Evolutionary conservation across 192 early-diverging fungal species (phyloP).

Genomic region (Tieghemiomyces parasiticus): DNA sequence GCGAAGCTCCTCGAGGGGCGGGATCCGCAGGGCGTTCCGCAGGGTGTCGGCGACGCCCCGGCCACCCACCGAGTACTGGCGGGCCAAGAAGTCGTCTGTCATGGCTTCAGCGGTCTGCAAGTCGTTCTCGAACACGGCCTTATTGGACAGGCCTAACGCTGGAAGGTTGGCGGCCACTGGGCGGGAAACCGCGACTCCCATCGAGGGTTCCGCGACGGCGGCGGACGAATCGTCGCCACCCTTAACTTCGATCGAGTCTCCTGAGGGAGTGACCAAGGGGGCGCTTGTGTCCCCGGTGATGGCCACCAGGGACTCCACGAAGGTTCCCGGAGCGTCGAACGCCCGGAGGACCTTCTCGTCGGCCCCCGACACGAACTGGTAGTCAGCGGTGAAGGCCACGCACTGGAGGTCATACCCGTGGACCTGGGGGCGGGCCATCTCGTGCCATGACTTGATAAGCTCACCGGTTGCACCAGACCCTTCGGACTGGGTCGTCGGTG

Average conservation of each 20-base stretch:
- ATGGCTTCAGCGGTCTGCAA: conserved; percentile 10
- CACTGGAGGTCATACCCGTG: conserved; percentile 92
- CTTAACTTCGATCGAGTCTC: too few species aligned
- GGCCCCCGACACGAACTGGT: conserved; percentile 70
- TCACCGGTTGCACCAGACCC: too few species aligned
- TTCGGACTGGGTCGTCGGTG: too few species aligned
- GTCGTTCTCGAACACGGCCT: conserved; percentile 34
- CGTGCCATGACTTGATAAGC: conserved; percentile 56
- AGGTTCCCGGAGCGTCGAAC: conserved; percentile 71
- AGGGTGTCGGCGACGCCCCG: conserved; percentile 25
- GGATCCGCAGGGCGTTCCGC: conserved; percentile 25
- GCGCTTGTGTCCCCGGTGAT: not conserved
- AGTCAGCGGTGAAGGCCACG: conserved; percentile 56
- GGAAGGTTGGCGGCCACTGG: conserved; percentile 72
- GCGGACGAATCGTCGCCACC: too few species aligned
- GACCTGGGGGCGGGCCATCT: conserved; percentile 86
- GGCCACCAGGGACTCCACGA: conserved; percentile 43
- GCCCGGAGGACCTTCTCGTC: conserved; percentile 92
- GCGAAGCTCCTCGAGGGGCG: conserved; percentile 83
- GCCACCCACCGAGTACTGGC: conserved; percentile 40
- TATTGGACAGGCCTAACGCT: conserved; percentile 89
- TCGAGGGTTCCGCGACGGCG: too few species aligned
- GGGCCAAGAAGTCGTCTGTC: conserved; percentile 36
- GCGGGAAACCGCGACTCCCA: conserved; percentile 13
- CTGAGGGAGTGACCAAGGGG: too few species aligned